These are phyloP conservation scores for Russula ochroleuca DNA, from an alignment of 768 basidiomycete species.

Conservation along the genomic window DNA sequence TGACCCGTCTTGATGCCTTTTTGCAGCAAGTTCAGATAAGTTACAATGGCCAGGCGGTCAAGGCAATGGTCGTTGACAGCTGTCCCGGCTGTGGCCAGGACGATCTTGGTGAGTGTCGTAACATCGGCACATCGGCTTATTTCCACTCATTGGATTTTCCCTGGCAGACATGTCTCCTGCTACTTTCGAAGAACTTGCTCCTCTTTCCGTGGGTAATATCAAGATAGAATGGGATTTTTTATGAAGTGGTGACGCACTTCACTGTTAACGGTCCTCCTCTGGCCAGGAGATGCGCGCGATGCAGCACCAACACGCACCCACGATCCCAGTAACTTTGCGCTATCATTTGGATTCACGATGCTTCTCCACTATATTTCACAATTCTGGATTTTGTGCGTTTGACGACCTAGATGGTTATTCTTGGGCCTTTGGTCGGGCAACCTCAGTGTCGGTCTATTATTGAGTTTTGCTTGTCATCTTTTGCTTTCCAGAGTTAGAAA, in stretches of 20 bases:
- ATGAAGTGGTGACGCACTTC: constrained; percentile 8
- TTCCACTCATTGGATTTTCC: background rate
- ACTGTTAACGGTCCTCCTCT: too few relatives aligned
- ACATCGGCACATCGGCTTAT: background rate
- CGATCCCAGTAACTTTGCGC: background rate
- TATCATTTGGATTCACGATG: constrained; percentile 2
- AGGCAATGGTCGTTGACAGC: constrained; percentile 20
- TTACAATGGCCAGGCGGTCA: constrained; percentile 3
- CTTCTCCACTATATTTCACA: background rate
- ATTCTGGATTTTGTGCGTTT: background rate
- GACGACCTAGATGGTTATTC: constrained; percentile 5
- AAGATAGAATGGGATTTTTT: background rate
- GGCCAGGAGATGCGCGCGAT: constrained; percentile 7
- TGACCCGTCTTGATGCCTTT: background rate
- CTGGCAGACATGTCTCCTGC: constrained; percentile 24
- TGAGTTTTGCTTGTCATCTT: too few relatives aligned
- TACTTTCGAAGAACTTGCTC: constrained; percentile 11
- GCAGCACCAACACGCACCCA: background rate
- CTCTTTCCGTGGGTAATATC: constrained; percentile 6
- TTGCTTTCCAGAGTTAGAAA: too few relatives aligned
- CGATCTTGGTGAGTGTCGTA: constrained; percentile 23
- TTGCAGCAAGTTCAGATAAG: constrained; percentile 15
- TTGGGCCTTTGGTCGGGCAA: constrained; percentile 15
- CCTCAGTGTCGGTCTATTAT: constrained; percentile 9
- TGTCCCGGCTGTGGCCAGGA: constrained; percentile 15